Conservation (phyloP, 1,139 yeast genomes). For the Cylindricascospora bacillispora region DNA sequence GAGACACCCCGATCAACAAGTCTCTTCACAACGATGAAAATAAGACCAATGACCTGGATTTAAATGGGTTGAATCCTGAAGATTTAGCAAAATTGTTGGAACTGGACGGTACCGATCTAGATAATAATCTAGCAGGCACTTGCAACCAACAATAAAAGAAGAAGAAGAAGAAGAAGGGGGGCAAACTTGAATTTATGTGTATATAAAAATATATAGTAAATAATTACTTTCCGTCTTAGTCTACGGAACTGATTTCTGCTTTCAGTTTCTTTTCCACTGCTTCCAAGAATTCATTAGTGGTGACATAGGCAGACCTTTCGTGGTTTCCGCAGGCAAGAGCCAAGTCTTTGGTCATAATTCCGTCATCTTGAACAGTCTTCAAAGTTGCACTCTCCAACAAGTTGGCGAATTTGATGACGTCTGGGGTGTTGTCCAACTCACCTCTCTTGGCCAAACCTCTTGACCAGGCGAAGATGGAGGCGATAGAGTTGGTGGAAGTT, state of each 20-base stretch:
- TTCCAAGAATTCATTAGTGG: conserved; percentile 64
- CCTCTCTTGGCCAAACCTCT: conserved; percentile 77
- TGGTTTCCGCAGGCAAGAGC: conserved; percentile 63
- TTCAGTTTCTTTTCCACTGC: conserved; percentile 44
- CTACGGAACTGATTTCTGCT: conserved; percentile 14
- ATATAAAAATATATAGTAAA: too few species aligned
- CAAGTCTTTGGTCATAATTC: conserved; percentile 72
- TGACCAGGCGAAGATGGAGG: conserved; percentile 80
- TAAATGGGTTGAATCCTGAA: conserved; percentile 4
- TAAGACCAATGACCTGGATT: neutral
- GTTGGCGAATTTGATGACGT: conserved; percentile 55
- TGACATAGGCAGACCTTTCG: conserved; percentile 52
- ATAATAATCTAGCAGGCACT: conserved; percentile 30
- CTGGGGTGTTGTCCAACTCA: conserved; percentile 57
- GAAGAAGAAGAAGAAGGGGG: too few species aligned
- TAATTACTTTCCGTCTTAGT: too few species aligned
- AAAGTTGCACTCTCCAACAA: conserved; percentile 55
- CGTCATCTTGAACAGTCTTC: conserved; percentile 60
- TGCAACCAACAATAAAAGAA: conserved; percentile 21
- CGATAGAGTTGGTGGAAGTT: conserved; percentile 75
- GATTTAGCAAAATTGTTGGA: conserved; percentile 17
- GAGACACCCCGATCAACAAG: conserved; percentile 62
- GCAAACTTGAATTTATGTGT: too few species aligned
- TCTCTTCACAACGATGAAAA: conserved; percentile 4
- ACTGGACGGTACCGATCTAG: conserved; percentile 28